Conservation (phyloP, 2,329 filamentous ascomycete genomes). For the Paecilomyces fulvus region DNA sequence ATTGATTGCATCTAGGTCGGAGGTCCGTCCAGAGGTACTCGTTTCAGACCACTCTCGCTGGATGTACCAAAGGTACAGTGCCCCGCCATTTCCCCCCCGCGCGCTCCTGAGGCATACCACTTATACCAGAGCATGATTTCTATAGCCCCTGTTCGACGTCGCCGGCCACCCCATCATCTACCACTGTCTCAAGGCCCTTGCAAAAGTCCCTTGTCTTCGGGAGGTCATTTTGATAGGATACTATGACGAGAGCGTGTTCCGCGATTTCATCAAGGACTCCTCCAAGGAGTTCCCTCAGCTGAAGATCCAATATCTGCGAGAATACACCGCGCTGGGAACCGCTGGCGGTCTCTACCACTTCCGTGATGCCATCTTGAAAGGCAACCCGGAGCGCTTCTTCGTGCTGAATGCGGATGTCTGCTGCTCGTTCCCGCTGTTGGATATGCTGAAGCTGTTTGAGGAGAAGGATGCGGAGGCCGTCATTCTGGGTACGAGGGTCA, state of each 20-base stretch:
- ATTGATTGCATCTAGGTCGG: conserved; percentile 60
- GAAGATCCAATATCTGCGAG: conserved; percentile 87
- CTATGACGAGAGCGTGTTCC: conserved; percentile 95
- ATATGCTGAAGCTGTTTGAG: conserved; percentile 91
- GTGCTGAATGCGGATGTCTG: conserved; percentile 97
- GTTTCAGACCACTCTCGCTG: conserved; percentile 88
- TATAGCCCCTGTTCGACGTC: conserved; percentile 90
- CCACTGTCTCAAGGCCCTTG: conserved; percentile 88
- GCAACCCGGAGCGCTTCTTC: conserved; percentile 87
- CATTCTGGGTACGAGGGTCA: conserved; percentile 85
- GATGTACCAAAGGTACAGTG: conserved; percentile 77
- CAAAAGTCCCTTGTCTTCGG: conserved; percentile 83
- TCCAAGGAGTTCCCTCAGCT: conserved; percentile 77
- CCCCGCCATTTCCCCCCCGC: neutral
- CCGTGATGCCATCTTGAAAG: conserved; percentile 96
- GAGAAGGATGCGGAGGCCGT: conserved; percentile 95
- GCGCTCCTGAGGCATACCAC: neutral
- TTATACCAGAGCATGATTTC: neutral
- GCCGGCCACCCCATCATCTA: conserved; percentile 97
- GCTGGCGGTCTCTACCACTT: conserved; percentile 98
- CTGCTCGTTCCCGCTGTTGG: conserved; percentile 91
- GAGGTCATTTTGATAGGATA: conserved; percentile 98
- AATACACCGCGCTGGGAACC: conserved; percentile 93
- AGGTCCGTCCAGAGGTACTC: conserved; percentile 87
- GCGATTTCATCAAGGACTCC: conserved; percentile 94